phyloP scores from a whole-genome alignment of 208 protist species.

The Trypanosoma rangeli region DNA sequence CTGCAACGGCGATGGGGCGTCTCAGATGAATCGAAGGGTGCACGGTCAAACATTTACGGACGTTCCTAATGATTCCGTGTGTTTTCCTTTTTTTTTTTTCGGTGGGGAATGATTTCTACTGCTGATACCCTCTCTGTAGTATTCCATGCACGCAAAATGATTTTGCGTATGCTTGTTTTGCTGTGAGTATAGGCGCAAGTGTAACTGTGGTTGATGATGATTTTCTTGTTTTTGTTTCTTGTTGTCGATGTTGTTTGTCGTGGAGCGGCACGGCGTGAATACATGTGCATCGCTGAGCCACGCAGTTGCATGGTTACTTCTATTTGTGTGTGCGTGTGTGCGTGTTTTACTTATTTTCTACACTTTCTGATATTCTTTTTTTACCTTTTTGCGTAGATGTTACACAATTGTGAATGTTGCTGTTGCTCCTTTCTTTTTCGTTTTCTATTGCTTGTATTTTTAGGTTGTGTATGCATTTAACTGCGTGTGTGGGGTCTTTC shows the following conservation, averaged over 20 bases:
- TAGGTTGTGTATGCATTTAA: conserved; percentile 3
- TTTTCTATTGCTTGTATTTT: not conserved
- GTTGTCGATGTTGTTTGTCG: no score
- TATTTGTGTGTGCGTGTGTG: conserved; percentile 1
- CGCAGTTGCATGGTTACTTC: not conserved
- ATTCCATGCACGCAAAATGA: no score
- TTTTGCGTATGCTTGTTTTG: no score
- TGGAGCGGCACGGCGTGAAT: no score
- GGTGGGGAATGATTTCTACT: no score
- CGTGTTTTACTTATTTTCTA: not conserved
- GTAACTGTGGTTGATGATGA: no score
- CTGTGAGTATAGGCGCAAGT: no score
- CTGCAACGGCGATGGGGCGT: conserved; percentile 80
- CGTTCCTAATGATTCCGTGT: conserved; percentile 8
- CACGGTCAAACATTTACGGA: conserved; percentile 60
- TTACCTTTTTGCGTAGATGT: not conserved
- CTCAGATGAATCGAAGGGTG: conserved; percentile 70
- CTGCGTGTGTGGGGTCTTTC: conserved; percentile 5
- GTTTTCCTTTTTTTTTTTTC: no score
- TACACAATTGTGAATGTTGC: conserved; percentile 1
- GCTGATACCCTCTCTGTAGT: no score
- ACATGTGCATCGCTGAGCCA: not conserved
- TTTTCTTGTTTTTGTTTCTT: no score
- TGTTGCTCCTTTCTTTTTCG: conserved; percentile 7
- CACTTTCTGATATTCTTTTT: no score